Conservation (phyloP, 2,329 filamentous ascomycete genomes). For the Aureobasidium subglaciale region DNA sequence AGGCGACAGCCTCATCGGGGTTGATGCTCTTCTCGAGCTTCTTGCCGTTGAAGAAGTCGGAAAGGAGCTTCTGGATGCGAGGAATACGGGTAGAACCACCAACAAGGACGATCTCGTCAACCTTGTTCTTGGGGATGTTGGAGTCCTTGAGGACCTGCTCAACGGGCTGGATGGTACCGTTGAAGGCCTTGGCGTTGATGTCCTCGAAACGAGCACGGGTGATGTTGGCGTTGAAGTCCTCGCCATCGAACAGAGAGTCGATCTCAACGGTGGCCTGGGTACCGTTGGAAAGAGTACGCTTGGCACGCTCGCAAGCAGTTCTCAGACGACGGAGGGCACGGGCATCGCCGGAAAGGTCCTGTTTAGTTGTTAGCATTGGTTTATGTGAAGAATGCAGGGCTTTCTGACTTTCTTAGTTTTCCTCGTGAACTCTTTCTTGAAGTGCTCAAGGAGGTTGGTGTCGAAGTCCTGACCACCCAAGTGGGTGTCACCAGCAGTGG, state of each 20-base stretch:
- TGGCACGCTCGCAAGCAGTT: constrained; percentile 98
- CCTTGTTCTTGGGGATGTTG: constrained; percentile 74
- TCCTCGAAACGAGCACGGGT: constrained; percentile 99
- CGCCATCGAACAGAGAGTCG: constrained; percentile 94
- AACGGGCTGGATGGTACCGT: constrained; percentile 88
- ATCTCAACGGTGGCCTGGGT: constrained; percentile 98
- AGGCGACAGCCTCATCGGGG: constrained; percentile 97
- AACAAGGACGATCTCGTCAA: constrained; percentile 98
- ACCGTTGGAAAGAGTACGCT: constrained; percentile 96
- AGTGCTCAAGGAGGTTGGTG: constrained; percentile 89
- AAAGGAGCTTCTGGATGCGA: constrained; percentile 96
- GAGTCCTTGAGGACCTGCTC: constrained; percentile 96
- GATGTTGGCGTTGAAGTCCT: constrained; percentile 95
- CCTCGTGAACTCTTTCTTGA: constrained; percentile 86
- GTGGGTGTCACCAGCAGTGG: constrained; percentile 95
- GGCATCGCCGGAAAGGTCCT: constrained; percentile 67
- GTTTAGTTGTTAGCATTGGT: not conserved
- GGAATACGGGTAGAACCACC: constrained; percentile 99
- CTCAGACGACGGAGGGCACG: constrained; percentile 92
- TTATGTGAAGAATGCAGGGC: not conserved
- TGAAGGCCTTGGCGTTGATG: constrained; percentile 91
- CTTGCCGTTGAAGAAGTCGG: constrained; percentile 99
- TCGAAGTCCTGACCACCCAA: constrained; percentile 96
- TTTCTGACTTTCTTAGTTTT: constrained; percentile 59
- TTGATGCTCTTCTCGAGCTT: constrained; percentile 99